Evolutionary conservation across 768 basidiomycete genomes (phyloP).

Genomic region (Amanita subjunquillea): DNA sequence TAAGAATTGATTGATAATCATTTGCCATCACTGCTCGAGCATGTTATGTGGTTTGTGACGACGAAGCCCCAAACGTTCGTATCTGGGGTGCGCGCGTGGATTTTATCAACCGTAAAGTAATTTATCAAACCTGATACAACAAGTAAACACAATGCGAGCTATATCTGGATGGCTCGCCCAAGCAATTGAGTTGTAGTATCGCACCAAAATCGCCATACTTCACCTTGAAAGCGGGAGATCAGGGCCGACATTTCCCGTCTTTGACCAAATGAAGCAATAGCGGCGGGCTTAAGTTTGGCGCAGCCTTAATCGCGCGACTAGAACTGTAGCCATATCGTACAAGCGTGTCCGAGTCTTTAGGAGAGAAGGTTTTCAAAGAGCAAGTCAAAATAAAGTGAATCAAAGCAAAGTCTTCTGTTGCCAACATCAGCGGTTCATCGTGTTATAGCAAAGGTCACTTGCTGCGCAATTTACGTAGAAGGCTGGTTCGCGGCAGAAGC

Average conservation of each 20-base stretch:
- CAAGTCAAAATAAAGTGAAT: background rate
- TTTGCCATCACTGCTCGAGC: background rate
- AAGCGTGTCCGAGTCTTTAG: background rate
- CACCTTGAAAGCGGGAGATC: background rate
- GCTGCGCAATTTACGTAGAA: background rate
- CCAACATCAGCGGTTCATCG: background rate
- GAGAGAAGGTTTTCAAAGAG: background rate
- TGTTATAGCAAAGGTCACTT: background rate
- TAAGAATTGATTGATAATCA: background rate
- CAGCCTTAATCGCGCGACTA: background rate
- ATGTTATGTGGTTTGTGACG: background rate
- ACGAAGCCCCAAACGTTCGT: background rate
- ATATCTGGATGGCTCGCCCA: background rate
- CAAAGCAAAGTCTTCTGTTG: background rate
- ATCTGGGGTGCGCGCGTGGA: slow-evolving; percentile 2
- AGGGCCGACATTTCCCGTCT: background rate
- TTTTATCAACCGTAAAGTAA: background rate
- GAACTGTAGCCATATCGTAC: background rate
- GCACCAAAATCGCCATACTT: background rate
- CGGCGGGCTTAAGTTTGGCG: background rate
- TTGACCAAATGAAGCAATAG: background rate
- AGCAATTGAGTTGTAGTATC: background rate
- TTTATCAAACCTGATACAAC: slow-evolving; percentile 1
- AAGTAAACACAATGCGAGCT: background rate
- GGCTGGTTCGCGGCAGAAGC: slow-evolving; percentile 2